Evolutionary conservation across 345 rosid genomes (phyloP).

Genomic region (Kandelia obovata): DNA sequence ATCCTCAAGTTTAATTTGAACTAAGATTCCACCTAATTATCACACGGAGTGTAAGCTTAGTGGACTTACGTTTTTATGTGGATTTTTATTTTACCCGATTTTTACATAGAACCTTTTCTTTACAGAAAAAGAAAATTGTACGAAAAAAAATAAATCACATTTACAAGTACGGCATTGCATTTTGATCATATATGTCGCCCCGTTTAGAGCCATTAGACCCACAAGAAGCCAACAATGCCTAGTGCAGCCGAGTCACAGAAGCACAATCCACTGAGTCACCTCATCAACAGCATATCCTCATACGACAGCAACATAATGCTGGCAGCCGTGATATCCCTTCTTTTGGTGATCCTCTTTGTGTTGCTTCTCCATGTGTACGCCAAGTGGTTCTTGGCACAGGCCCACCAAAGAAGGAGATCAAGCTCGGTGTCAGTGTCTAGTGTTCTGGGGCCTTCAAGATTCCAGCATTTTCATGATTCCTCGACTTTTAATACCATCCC

Average conservation of each 20-base stretch:
- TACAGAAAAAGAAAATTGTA: no score
- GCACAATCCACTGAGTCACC: slow-evolving; percentile 26
- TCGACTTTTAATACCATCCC: slow-evolving; percentile 19
- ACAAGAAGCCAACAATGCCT: slow-evolving; percentile 10
- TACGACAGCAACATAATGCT: slow-evolving; percentile 64
- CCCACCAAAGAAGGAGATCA: slow-evolving; percentile 29
- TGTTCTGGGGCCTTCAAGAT: slow-evolving; percentile 30
- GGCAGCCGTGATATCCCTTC: slow-evolving; percentile 68
- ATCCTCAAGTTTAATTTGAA: neutral
- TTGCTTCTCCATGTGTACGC: slow-evolving; percentile 82
- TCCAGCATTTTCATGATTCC: slow-evolving; percentile 32
- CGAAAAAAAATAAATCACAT: no score
- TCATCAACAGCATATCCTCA: slow-evolving; percentile 49
- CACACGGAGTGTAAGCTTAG: no score
- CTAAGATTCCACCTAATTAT: no score
- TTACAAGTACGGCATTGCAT: no score
- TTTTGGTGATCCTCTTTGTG: slow-evolving; percentile 70
- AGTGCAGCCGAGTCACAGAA: slow-evolving; percentile 15
- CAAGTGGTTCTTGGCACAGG: slow-evolving; percentile 53
- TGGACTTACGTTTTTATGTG: no score
- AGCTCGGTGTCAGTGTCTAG: slow-evolving; percentile 31
- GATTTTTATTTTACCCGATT: no score
- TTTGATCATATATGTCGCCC: no score
- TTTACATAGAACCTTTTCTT: no score
- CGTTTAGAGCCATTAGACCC: no score